Evolutionary conservation across 345 rosid genomes (phyloP), one percentile per base, ranked within the genome.

Genomic region (Brassica nigra): DNA sequence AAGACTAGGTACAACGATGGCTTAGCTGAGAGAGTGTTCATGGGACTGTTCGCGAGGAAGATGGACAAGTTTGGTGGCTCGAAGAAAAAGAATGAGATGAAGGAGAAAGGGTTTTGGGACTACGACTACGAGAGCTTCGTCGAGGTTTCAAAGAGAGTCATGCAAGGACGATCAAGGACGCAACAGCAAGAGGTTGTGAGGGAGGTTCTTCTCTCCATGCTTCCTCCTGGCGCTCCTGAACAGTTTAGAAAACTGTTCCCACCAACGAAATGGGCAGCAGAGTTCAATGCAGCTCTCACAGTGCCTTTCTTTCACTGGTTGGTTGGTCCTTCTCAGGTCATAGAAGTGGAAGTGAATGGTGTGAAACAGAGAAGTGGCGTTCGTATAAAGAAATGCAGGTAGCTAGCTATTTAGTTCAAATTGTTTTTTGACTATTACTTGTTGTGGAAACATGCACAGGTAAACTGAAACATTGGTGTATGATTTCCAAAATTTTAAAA

Each of bases 261-360:
- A 5, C 94, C 97, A 5, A 90, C 99, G 30, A 91, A 84, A 76
- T 95, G 98, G 99, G 96, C 98, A 6, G 96, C 89, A 12, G 98
- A 95, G 85, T 95, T 95, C 85, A 92, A 92, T 80, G 98, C 99
- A 54, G 90, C 90, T 72, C 85, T 95, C 52, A 95, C 98, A 0
- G 98, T 93, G 64, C 98, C 99, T 64, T 92, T 92, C 88, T 92
- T 92, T 84, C 91, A 89, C 54, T 95, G 98, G 99, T 78, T 95
- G 49, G 99, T 91, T 71, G 98, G 99, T 36, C 99, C 98, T 58
- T 90, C 99, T 73, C 88, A 92, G 93, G 97, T 92, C 23, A 86
- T 91, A 71, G 92, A 95, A 86, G 98, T 90, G 65, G 97, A 95
- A 78, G 80, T 95, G 23, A 83, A 90, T 79, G 97, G 94, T 2